phyloP scores from a whole-genome alignment of 2,329 filamentous ascomycete species.

The Tolypocladium paradoxum region DNA sequence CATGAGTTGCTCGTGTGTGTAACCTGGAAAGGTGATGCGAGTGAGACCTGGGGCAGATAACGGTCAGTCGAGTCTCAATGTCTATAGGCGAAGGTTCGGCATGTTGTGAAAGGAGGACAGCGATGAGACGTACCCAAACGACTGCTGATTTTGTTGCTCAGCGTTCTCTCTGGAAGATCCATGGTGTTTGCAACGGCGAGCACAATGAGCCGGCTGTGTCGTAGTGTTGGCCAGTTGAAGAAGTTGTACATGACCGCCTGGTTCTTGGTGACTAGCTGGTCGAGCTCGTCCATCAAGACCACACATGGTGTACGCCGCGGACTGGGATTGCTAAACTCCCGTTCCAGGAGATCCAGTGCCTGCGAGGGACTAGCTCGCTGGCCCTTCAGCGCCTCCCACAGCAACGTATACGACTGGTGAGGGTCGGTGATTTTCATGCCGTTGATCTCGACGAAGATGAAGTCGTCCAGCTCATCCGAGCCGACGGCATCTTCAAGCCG shows the following conservation, averaged over 20 bases:
- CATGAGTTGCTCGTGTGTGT: slow-evolving; percentile 95
- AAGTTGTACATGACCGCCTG: slow-evolving; percentile 99
- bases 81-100: neutral
- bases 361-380: slow-evolving; percentile 88
- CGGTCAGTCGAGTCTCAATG: neutral
- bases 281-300: slow-evolving; percentile 95
- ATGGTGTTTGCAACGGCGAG: slow-evolving; percentile 97
- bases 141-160: slow-evolving; percentile 98
- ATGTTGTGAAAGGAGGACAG: neutral
- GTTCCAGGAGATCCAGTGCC: slow-evolving; percentile 79
- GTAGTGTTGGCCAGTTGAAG: slow-evolving; percentile 94
- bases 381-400: slow-evolving; percentile 93
- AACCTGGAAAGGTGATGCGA: slow-evolving; percentile 92
- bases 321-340: slow-evolving; percentile 85
- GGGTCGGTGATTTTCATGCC: slow-evolving; percentile 99
- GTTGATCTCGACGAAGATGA: slow-evolving; percentile 98
- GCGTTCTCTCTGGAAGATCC: slow-evolving; percentile 89
- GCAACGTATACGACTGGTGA: slow-evolving; percentile 85
- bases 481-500: slow-evolving; percentile 80
- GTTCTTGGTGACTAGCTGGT: slow-evolving; percentile 94
- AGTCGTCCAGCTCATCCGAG: slow-evolving; percentile 89
- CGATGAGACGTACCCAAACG: slow-evolving; percentile 45
- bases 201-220: slow-evolving; percentile 88
- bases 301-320: slow-evolving; percentile 89
- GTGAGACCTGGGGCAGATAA: slow-evolving; percentile 50